Percentiles rank a stretch among this genome's conserved stretches.
Evolutionary conservation across 257 asterid species (phyloP).

Genomic region (Ligustrum vulgare): DNA sequence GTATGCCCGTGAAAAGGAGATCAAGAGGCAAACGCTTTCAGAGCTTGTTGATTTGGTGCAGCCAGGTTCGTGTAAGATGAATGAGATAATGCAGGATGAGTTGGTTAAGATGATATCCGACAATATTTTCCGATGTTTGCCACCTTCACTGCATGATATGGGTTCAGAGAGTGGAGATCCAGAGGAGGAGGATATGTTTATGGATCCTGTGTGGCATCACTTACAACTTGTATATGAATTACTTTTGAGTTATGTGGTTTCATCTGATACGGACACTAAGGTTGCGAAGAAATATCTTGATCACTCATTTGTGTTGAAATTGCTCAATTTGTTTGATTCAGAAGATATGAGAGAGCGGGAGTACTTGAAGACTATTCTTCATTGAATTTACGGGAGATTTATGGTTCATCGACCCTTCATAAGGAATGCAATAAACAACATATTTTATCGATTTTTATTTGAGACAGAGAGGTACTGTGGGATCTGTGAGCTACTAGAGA

Average conservation of each 20-base stretch:
- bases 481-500: constrained; percentile 75
- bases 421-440: constrained; percentile 79
- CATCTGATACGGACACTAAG: constrained; percentile 73
- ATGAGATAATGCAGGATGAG: constrained; percentile 90
- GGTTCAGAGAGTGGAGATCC: constrained; percentile 63
- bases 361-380: constrained; percentile 85
- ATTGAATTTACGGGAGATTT: constrained; percentile 85
- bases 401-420: constrained; percentile 93
- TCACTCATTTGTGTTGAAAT: constrained; percentile 74
- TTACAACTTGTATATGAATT: constrained; percentile 78
- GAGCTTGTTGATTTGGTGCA: constrained; percentile 83
- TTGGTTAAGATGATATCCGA: constrained; percentile 67
- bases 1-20: constrained; percentile 73
- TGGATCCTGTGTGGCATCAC: constrained; percentile 88
- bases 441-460: constrained; percentile 70
- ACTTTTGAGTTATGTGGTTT: constrained; percentile 64
- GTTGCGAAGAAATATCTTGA: constrained; percentile 78
- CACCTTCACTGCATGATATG: constrained; percentile 65
- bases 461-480: constrained; percentile 85
- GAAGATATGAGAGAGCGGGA: constrained; percentile 92
- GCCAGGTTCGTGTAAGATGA: constrained; percentile 68
- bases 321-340: constrained; percentile 79
- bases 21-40: constrained; percentile 80
- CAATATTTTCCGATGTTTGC: constrained; percentile 76
- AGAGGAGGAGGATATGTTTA: constrained; percentile 82